phyloP scores from a whole-genome alignment of 768 basidiomycete species.

The Kwoniella sp. region DNA sequence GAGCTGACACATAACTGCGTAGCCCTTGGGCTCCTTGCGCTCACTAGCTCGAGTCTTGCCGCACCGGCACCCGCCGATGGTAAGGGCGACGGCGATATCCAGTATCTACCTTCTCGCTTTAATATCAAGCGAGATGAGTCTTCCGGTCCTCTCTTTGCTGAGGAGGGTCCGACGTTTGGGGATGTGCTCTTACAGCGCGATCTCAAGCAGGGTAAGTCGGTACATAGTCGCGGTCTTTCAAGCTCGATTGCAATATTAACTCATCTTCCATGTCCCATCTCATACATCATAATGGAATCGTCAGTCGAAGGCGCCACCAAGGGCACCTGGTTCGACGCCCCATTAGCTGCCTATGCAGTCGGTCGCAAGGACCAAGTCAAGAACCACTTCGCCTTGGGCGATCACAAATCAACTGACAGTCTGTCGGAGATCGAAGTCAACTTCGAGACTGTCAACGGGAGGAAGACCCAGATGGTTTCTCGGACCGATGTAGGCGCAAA shows the following conservation, averaged over 20 bases:
- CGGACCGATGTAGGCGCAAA: neutral
- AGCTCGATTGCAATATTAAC: too few relatives aligned
- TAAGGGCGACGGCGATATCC: neutral
- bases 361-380: neutral
- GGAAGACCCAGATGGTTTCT: neutral
- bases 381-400: neutral
- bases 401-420: neutral
- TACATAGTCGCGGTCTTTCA: too few relatives aligned
- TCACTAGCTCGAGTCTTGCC: neutral
- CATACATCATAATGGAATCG: too few relatives aligned
- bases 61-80: neutral
- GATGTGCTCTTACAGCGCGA: neutral
- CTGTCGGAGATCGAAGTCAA: neutral
- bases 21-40: neutral
- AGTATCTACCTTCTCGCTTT: neutral
- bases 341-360: neutral
- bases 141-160: neutral
- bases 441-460: neutral
- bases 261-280: too few relatives aligned
- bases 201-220: neutral
- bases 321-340: neutral
- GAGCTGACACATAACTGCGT: too few relatives aligned
- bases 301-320: neutral
- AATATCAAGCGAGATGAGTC: neutral
- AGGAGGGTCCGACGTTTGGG: neutral